Conservation (phyloP, 1,284 basidiomycete species). For the Cutaneotrichosporon cyanovorans region DNA sequence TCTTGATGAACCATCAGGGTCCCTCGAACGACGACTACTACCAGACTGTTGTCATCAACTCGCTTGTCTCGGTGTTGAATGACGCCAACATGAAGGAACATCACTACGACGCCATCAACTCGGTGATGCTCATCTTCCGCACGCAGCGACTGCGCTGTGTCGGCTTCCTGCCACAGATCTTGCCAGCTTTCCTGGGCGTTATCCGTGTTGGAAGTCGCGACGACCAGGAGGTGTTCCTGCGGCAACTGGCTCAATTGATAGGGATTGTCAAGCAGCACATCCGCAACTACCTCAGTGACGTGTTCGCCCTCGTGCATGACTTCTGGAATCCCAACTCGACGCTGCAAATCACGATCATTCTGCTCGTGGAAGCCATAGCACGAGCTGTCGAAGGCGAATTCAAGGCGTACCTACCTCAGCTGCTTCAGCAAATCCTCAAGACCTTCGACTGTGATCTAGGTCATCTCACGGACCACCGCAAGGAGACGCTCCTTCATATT, state of each 20-base stretch:
- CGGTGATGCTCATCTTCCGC: slow-evolving; percentile 99
- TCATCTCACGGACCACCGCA: slow-evolving; percentile 60
- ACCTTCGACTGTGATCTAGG: slow-evolving; percentile 76
- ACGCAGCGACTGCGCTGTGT: slow-evolving; percentile 96
- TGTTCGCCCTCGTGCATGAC: slow-evolving; percentile 75
- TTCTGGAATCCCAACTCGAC: slow-evolving; percentile 76
- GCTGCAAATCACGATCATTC: slow-evolving; percentile 86
- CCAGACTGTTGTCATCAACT: slow-evolving; percentile 90
- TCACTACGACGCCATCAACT: slow-evolving; percentile 92
- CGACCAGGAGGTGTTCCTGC: slow-evolving; percentile 87
- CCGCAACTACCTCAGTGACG: slow-evolving; percentile 76
- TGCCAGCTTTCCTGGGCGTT: slow-evolving; percentile 89
- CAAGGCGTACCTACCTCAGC: slow-evolving; percentile 89
- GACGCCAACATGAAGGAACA: slow-evolving; percentile 78
- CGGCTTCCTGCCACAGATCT: slow-evolving; percentile 90
- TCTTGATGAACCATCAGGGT: slow-evolving; percentile 52
- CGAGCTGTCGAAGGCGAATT: slow-evolving; percentile 95
- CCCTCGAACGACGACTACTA: slow-evolving; percentile 87
- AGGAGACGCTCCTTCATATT: slow-evolving; percentile 77
- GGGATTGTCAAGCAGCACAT: slow-evolving; percentile 98
- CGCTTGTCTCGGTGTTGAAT: slow-evolving; percentile 78
- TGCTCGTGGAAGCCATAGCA: slow-evolving; percentile 89
- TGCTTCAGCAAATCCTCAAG: slow-evolving; percentile 80
- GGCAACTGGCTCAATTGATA: slow-evolving; percentile 92
- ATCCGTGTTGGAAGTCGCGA: slow-evolving; percentile 70